phyloP scores from a whole-genome alignment of 2,329 filamentous ascomycete species.

The Arthrobotrys musiformis region DNA sequence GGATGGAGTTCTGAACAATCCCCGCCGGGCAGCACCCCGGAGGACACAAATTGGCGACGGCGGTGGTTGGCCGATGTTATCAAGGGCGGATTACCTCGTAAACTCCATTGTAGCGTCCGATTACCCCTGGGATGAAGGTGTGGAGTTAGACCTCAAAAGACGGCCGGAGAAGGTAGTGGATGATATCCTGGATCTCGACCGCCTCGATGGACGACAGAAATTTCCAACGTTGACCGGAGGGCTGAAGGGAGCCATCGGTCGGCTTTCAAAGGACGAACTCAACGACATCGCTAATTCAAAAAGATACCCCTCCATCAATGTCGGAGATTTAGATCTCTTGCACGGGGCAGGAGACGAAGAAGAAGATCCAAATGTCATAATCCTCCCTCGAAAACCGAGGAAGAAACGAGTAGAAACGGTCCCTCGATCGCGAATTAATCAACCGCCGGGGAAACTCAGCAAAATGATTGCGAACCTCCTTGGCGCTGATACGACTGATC shows the following conservation, averaged over 20 bases:
- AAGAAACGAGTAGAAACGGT: not conserved
- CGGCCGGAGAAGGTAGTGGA: not conserved
- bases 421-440: not conserved
- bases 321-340: not conserved
- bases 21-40: too few relatives aligned
- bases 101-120: not conserved
- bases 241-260: not conserved
- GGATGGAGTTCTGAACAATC: not conserved
- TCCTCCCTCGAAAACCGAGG: not conserved
- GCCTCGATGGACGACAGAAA: not conserved
- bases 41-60: too few relatives aligned
- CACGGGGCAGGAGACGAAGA: not conserved
- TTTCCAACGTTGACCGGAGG: not conserved
- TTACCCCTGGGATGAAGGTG: not conserved
- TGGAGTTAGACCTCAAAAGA: not conserved
- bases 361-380: not conserved
- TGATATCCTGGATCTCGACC: not conserved
- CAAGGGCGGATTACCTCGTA: not conserved
- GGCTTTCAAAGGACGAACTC: not conserved
- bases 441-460: not conserved
- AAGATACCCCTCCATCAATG: not conserved
- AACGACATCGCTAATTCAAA: not conserved
- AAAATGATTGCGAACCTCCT: not conserved
- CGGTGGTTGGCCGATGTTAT: not conserved
- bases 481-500: not conserved